Evolutionary conservation across 2,329 filamentous ascomycete species (phyloP).

Genomic region (Aspergillus pseudotamarii): DNA sequence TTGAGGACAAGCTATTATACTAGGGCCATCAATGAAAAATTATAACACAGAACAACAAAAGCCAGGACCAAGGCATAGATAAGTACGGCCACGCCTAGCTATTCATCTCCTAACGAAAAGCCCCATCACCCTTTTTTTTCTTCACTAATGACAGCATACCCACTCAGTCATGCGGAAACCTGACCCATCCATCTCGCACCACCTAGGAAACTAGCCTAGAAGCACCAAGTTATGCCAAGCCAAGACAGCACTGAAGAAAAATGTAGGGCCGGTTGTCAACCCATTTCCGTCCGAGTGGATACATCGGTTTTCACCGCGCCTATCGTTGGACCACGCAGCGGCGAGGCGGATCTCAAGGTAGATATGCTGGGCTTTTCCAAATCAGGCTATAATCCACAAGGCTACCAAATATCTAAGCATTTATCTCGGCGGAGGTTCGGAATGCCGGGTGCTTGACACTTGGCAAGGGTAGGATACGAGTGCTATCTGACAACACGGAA

Average conservation of each 20-base stretch:
- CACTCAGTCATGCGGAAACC: neutral
- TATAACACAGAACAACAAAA: neutral
- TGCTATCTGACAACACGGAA: neutral
- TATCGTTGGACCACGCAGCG: neutral
- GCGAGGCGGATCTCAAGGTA: neutral
- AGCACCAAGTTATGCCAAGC: neutral
- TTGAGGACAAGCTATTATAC: neutral
- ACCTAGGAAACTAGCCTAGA: neutral
- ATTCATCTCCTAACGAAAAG: neutral
- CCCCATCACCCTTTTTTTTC: neutral
- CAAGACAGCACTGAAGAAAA: neutral
- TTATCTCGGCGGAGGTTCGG: neutral
- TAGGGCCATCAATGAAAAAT: neutral
- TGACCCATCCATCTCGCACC: neutral
- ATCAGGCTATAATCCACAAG: neutral
- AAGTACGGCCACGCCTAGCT: neutral
- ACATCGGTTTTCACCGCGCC: neutral
- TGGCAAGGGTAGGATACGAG: neutral
- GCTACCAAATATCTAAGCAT: neutral
- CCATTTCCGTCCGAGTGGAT: conserved; percentile 1
- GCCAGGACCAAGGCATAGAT: neutral
- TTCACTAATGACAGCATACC: neutral
- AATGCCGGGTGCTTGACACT: neutral
- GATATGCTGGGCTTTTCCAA: neutral
- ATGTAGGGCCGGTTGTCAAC: neutral